Conservation (phyloP, 306 rosid genomes). For the Cicer judaicum region DNA sequence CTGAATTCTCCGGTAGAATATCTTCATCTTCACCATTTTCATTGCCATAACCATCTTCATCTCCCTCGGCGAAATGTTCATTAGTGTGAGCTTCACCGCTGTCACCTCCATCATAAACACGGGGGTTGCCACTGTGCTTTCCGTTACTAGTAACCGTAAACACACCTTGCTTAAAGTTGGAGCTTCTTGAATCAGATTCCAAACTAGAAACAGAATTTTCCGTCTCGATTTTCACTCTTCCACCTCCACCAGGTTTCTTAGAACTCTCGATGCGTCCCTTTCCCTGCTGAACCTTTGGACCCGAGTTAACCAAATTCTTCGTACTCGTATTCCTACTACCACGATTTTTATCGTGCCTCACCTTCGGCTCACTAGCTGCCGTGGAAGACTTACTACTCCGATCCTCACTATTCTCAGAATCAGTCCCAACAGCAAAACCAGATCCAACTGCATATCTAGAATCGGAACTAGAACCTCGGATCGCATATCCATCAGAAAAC, state of each 20-base stretch:
- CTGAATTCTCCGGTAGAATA: conserved; percentile 57
- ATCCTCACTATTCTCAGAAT: conserved; percentile 91
- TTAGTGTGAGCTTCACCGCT: conserved; percentile 63
- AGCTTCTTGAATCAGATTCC: conserved; percentile 96
- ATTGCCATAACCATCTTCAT: conserved; percentile 58
- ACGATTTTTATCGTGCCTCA: conserved; percentile 59
- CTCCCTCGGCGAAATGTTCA: conserved; percentile 62
- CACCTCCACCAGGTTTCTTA: conserved; percentile 80
- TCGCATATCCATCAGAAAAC: conserved; percentile 48
- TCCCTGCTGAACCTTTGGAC: conserved; percentile 60
- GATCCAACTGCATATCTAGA: conserved; percentile 70
- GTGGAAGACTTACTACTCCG: conserved; percentile 87
- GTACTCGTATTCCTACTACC: conserved; percentile 46
- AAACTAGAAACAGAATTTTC: conserved; percentile 81
- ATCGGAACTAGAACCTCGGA: conserved; percentile 65
- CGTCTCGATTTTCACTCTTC: conserved; percentile 61
- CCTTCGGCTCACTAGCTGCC: conserved; percentile 81
- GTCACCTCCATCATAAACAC: conserved; percentile 58
- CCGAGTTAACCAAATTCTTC: conserved; percentile 54
- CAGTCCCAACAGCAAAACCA: conserved; percentile 71
- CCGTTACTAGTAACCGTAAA: conserved; percentile 61
- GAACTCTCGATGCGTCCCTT: conserved; percentile 62
- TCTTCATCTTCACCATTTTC: conserved; percentile 65
- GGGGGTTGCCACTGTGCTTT: conserved; percentile 58
- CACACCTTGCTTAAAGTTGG: conserved; percentile 62